Evolutionary conservation across 805 yeast species (phyloP).

Genomic region (Sungouiella blattae): DNA sequence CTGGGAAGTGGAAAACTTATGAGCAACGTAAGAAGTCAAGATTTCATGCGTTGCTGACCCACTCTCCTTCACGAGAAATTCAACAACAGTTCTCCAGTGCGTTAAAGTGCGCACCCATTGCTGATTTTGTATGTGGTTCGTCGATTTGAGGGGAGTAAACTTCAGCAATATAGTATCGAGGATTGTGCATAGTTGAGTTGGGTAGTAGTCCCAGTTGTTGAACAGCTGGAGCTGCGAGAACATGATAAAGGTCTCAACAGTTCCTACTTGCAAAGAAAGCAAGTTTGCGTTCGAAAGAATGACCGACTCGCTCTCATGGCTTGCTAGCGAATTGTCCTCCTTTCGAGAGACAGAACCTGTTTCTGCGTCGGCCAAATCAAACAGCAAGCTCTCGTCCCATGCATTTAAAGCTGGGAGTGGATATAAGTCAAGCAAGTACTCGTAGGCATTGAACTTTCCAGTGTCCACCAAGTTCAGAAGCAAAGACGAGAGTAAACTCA

Average conservation of each 20-base stretch:
- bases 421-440: slow-evolving; percentile 31
- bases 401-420: slow-evolving; percentile 27
- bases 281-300: slow-evolving; percentile 18
- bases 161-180: slow-evolving; percentile 29
- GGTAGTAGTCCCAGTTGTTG: slow-evolving; percentile 34
- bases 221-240: slow-evolving; percentile 40
- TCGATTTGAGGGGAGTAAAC: slow-evolving; percentile 22
- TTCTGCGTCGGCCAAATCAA: slow-evolving; percentile 7
- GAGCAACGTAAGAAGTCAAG: slow-evolving; percentile 27
- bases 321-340: slow-evolving; percentile 18
- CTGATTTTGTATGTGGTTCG: slow-evolving; percentile 28
- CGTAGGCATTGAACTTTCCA: slow-evolving; percentile 33
- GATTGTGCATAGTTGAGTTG: slow-evolving; percentile 23
- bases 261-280: slow-evolving; percentile 26
- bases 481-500: slow-evolving; percentile 32
- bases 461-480: slow-evolving; percentile 37
- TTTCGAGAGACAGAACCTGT: slow-evolving; percentile 6
- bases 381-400: slow-evolving; percentile 25
- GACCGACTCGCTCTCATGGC: slow-evolving; percentile 26
- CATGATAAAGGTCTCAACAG: slow-evolving; percentile 30
- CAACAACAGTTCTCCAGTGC: slow-evolving; percentile 28
- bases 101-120: slow-evolving; percentile 28
- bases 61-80: slow-evolving; percentile 31
- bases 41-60: slow-evolving; percentile 38
- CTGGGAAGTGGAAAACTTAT: slow-evolving; percentile 21